These are phyloP conservation scores for Serendipita sp. DNA, from an alignment of 768 basidiomycete species.

Conservation along the genomic window DNA sequence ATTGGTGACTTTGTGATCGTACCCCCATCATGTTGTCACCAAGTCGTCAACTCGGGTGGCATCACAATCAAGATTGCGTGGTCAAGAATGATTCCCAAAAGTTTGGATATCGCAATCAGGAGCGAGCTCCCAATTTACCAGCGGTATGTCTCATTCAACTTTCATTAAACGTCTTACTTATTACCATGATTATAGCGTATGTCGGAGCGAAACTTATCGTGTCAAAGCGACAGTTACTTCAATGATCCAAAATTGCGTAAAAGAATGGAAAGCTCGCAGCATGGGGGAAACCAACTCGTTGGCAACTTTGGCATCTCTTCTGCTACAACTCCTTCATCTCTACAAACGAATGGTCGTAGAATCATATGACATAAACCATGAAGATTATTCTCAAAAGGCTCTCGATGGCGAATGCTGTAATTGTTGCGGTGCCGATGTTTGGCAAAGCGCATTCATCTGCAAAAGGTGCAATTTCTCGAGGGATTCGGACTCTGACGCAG, in stretches of 20 bases:
- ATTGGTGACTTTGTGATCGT: conserved; percentile 68
- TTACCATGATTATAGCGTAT: conserved; percentile 38
- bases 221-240: conserved; percentile 34
- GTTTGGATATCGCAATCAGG: conserved; percentile 42
- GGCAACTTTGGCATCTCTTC: not conserved
- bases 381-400: conserved; percentile 13
- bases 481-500: not conserved
- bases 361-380: conserved; percentile 23
- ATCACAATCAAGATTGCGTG: conserved; percentile 73
- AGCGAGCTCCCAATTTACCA: conserved; percentile 62
- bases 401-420: conserved; percentile 38
- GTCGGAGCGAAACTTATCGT: conserved; percentile 61
- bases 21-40: conserved; percentile 68
- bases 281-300: conserved; percentile 3
- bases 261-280: conserved; percentile 11
- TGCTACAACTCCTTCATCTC: conserved; percentile 11
- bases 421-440: conserved; percentile 70
- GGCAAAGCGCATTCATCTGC: conserved; percentile 70
- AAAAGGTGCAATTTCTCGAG: conserved; percentile 24
- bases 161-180: not conserved
- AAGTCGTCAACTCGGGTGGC: conserved; percentile 68
- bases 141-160: conserved; percentile 30
- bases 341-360: conserved; percentile 23
- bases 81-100: conserved; percentile 66
- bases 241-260: conserved; percentile 27